These are phyloP conservation scores for Auxenochlorella protothecoides DNA, from an alignment of 139 green algal genomes.

Conservation along the genomic window DNA sequence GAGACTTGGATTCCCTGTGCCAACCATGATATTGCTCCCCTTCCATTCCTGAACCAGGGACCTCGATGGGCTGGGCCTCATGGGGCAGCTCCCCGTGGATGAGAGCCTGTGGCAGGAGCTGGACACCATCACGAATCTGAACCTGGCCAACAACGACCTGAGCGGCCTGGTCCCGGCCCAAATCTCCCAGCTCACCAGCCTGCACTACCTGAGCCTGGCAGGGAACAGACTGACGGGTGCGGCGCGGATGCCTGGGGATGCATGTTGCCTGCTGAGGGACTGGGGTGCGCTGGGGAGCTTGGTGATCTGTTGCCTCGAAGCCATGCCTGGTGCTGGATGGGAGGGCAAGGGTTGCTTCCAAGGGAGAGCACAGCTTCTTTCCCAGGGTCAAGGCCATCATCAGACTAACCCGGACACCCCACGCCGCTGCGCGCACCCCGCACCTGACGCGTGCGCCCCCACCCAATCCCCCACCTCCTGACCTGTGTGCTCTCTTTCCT, in stretches of 20 bases:
- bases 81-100: slow-evolving; percentile 25
- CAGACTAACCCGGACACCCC: no score
- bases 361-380: no score
- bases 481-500: background rate
- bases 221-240: slow-evolving; percentile 17
- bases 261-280: background rate
- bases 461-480: background rate
- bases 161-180: slow-evolving; percentile 23
- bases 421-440: no score
- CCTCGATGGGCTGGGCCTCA: slow-evolving; percentile 7
- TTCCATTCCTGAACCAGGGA: background rate
- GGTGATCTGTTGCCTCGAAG: no score
- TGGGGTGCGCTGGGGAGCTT: background rate
- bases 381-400: no score
- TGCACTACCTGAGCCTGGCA: slow-evolving; percentile 19
- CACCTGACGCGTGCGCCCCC: background rate
- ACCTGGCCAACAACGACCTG: slow-evolving; percentile 14
- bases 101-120: slow-evolving; percentile 14
- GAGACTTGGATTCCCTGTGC: no score
- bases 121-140: slow-evolving; percentile 11
- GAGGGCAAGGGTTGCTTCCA: no score
- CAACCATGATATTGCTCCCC: no score
- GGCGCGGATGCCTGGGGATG: background rate
- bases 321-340: no score
- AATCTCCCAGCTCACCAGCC: slow-evolving; percentile 10